Base-by-base conservation (phyloP, 345 rosid genomes). In the Populus tremula region DNA sequence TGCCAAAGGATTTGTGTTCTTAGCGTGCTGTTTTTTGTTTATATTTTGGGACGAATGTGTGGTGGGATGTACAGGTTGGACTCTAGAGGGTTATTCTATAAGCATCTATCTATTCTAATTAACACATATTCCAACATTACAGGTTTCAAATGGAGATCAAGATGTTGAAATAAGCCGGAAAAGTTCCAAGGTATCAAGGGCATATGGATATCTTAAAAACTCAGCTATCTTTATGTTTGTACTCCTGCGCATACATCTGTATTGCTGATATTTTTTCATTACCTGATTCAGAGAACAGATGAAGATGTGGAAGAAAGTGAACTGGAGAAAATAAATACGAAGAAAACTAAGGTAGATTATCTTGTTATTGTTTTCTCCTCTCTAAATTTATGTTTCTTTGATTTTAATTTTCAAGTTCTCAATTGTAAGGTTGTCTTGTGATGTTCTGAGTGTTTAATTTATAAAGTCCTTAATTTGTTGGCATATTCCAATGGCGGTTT, bases 301-400 rank as follows among this genome's bases (percentile, higher is more conserved):
- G 79, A 77, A 65, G 84, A 82, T 50, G 84, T 2, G 7, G 50
- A 77, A 23, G 87, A 76, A 77, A 77, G 50, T 21, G 82, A 81
- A 7, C 29, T 8, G 38, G 78, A 84, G 77, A 82, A 86, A 80
- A 86, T 74, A 49, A 67, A 56, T 67, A 62, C 75, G 18, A 90
- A 86, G 82, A 90, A 83, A 80, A 72, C 63, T 54, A 90, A 92
- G 94, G 98, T 86, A 76, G 45, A 64, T 10, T 6, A 41, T 76
- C 31, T 43, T 80, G 23, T 38, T 43, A 4, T 17, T 43, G 23
- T 36, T 21, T 29, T 67, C 61, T 14, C 43, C 38, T 59, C 8
- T 59, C 38, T 70, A 8, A 11, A 29, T 23, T 21, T 35, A 2
- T 38, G 14, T 53, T 17, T 33, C 21, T 61, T 69, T 36, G 27